Evolutionary conservation across 306 rosid genomes (phyloP), one percentile per base, ranked within the genome.

Genomic region (Fragaria iinumae): DNA sequence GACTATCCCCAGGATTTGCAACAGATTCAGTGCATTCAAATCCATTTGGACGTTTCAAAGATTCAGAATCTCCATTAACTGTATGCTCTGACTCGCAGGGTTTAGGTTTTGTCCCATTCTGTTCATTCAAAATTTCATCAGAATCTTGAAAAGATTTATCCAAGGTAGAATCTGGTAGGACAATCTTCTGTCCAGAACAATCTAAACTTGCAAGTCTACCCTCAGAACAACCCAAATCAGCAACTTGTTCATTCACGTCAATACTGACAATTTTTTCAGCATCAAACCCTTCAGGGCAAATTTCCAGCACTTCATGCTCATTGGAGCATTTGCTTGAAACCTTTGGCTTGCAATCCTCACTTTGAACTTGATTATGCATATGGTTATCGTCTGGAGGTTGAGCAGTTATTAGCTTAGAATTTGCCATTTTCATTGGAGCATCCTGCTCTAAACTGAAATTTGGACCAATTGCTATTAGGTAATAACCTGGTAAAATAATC

Each of bases 391-490:
- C 81, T 72, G 76, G 75, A 69, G 76, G 68, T 56, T 69, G 72
- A 23, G 20, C 74, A 75, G 75, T 72, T 36, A 59, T 72, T 16
- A 74, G 77, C 53, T 53, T 57, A 70, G 77, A 49, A 71, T 80
- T 88, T 73, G 74, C 72, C 47, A 43, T 69, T 25, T 32, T 73
- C 73, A 83, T 87, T 8, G 82, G 84, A 45, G 89, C 75, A 78
- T 84, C 97, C 81, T 79, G 83, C 78, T 95, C 97, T 74, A 95
- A 82, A 86, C 99, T 95, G 89, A 86, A 90, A 95, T 39, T 53
- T 41, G 65, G 81, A 79, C 76, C 76, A 84, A 68, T 77, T 69
- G 34, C 69, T 65, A 71, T 88, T 72, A 88, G 77, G 77, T 76
- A 76, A 83, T 16, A 55, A 66, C n/a, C 55, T 8, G 6, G 32